Evolutionary conservation across 1,284 basidiomycete genomes (phyloP), one percentile per base, ranked within the genome.

Genomic region (Pseudozyma sp.): DNA sequence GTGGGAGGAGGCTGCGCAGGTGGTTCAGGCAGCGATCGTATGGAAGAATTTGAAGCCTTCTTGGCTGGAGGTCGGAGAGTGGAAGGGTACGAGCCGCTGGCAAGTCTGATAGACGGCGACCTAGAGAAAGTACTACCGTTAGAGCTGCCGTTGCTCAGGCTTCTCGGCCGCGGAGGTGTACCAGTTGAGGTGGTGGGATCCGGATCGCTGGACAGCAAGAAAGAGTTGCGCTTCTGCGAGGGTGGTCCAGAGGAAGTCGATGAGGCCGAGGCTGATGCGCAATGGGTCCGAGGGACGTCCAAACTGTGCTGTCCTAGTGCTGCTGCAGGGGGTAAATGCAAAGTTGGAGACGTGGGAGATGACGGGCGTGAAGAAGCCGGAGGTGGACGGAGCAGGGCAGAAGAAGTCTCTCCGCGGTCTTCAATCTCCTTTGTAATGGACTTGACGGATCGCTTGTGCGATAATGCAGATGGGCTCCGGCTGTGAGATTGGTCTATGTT

Each of bases 21-120:
- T 3, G 62, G 68, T 38, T 70, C 62, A 4, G 66, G 65, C 0
- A 74, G 66, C 5, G 71, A 69, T 2, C 62, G 54, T 21, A 74
- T 63, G 3, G 71, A 74, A 38, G 66, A 65, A 14, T 50, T 52
- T 12, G 71, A 74, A 6, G 55, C 35, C 52, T 69, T 74, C 18
- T 58, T 64, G 10, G 36, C 44, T 4, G 71, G 66, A 3, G 71
- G 71, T 38, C 56, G 52, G 2, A 75, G 60, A 3, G 72, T 75
- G 8, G 72, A 75, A 35, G 72, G 72, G 47, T 75, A 75, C 5
- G 59, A 63, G 1, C 67, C 67, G 25, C 72, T 75, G 3, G 72
- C 72, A 5, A 75, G 64, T 21, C 72, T 49, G 13, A 75, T 70
- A 8, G 72, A 66, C 38, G 67, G 75, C 5, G 68, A 74, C 12